phyloP scores from a whole-genome alignment of 1,284 basidiomycete genomes.

The Sphagnurus paluster region DNA sequence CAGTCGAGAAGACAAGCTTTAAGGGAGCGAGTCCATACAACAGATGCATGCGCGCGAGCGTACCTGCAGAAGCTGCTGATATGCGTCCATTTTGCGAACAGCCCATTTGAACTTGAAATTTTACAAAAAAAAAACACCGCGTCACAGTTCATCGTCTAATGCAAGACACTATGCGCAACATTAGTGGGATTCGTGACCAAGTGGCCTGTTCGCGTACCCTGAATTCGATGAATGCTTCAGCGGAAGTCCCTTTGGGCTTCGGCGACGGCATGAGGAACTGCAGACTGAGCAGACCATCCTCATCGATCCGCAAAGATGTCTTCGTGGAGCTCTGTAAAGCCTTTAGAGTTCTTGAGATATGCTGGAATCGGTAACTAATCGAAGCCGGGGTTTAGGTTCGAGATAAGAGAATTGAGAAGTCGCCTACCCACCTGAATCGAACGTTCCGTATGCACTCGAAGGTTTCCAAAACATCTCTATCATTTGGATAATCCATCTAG shows the following conservation, averaged over 20 bases:
- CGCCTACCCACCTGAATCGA: conserved; percentile 65
- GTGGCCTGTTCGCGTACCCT: conserved; percentile 57
- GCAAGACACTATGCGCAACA: conserved; percentile 46
- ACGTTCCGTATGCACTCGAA: conserved; percentile 76
- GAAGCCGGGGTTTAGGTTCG: neutral
- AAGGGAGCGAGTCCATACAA: too few relatives aligned
- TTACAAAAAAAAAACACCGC: neutral
- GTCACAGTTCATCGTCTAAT: conserved; percentile 41
- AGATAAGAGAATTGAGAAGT: neutral
- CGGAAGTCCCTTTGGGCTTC: conserved; percentile 37
- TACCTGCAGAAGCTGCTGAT: too few relatives aligned
- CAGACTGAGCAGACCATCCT: conserved; percentile 76
- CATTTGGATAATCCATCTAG: conserved; percentile 93
- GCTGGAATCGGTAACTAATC: conserved; percentile 77
- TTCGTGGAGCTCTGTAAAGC: conserved; percentile 83
- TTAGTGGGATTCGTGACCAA: neutral
- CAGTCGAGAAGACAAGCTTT: too few relatives aligned
- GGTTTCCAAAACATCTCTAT: conserved; percentile 84
- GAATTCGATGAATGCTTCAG: conserved; percentile 80
- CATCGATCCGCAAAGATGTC: conserved; percentile 83
- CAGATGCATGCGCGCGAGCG: too few relatives aligned
- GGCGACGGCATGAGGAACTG: conserved; percentile 85
- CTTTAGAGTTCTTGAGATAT: conserved; percentile 67
- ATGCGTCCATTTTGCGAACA: too few relatives aligned
- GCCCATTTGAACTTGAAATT: neutral